These are phyloP conservation scores for Hemileccinum rubropunctum DNA, from an alignment of 768 basidiomycete species.

Conservation along the genomic window DNA sequence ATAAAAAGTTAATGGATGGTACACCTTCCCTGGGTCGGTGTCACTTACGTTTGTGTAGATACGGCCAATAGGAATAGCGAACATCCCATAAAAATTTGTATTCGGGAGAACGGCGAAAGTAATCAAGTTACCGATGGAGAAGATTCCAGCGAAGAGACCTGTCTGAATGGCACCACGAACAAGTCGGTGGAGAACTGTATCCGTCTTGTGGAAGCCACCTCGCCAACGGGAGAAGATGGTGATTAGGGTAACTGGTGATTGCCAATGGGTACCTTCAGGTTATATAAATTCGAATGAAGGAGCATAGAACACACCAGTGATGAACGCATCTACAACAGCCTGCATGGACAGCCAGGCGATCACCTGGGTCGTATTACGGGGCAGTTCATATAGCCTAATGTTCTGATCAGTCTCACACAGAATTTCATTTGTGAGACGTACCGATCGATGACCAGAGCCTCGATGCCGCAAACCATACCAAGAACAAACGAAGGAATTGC, in stretches of 20 bases:
- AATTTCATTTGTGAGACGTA: conserved; percentile 20
- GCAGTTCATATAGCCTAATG: conserved; percentile 41
- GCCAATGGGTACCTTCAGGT: background rate
- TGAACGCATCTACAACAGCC: conserved; percentile 41
- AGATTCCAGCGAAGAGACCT: conserved; percentile 48
- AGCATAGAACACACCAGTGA: conserved; percentile 35
- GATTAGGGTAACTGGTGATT: conserved; percentile 17
- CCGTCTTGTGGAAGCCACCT: conserved; percentile 53
- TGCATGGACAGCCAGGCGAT: conserved; percentile 49
- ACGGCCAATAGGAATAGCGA: conserved; percentile 39
- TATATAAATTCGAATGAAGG: background rate
- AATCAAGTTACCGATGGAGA: conserved; percentile 49
- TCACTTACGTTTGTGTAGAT: conserved; percentile 46
- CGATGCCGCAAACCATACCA: conserved; percentile 42
- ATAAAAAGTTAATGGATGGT: background rate
- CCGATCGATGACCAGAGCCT: conserved; percentile 40
- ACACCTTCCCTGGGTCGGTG: too few relatives aligned
- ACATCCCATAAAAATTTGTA: conserved; percentile 36
- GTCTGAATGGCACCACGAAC: conserved; percentile 57
- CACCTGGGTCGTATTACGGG: conserved; percentile 38
- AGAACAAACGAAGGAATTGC: conserved; percentile 41
- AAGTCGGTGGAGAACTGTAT: conserved; percentile 51
- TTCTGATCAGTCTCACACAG: background rate
- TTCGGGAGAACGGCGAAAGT: conserved; percentile 26
- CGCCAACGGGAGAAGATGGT: conserved; percentile 39